Evolutionary conservation across 139 green algal species (phyloP).

Genomic region (Tetradesmus lagerheimii): DNA sequence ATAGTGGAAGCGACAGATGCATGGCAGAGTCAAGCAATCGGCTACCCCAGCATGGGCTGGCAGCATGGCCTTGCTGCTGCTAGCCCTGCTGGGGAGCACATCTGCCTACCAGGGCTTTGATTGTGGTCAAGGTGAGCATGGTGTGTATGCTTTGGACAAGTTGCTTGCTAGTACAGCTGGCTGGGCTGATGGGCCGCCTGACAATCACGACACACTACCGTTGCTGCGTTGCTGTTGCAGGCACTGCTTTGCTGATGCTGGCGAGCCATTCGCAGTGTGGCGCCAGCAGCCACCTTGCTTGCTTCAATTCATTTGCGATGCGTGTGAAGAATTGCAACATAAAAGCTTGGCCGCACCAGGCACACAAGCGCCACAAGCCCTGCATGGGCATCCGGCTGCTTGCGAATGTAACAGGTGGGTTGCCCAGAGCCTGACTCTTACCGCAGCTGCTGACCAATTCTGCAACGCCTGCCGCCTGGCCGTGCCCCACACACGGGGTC

Average conservation of each 20-base stretch:
- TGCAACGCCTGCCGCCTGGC: too few relatives aligned
- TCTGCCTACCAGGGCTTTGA: constrained; percentile 30
- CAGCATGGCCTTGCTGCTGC: neutral
- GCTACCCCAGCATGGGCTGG: neutral
- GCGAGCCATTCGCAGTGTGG: constrained; percentile 1
- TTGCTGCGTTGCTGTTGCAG: neutral
- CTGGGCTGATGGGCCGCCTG: too few relatives aligned
- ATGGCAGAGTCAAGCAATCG: neutral
- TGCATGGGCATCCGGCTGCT: neutral
- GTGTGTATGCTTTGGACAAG: too few relatives aligned
- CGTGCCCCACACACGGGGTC: too few relatives aligned
- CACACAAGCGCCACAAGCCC: neutral
- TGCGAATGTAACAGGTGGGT: constrained; percentile 30
- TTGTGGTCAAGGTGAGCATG: constrained; percentile 19
- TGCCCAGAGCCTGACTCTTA: neutral
- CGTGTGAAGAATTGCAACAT: constrained; percentile 5
- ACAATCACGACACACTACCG: neutral
- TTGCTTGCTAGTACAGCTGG: neutral
- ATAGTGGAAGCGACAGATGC: neutral
- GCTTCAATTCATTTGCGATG: constrained; percentile 15
- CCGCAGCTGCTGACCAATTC: too few relatives aligned
- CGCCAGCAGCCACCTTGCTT: neutral
- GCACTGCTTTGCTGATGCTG: constrained; percentile 9
- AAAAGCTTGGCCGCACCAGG: constrained; percentile 24
- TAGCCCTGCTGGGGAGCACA: neutral